Percentiles rank a stretch among this genome's conserved stretches.
These are phyloP conservation scores for Dendrobium chrysotoxum DNA, from an alignment of 106 monocot species.

Conservation along the genomic window DNA sequence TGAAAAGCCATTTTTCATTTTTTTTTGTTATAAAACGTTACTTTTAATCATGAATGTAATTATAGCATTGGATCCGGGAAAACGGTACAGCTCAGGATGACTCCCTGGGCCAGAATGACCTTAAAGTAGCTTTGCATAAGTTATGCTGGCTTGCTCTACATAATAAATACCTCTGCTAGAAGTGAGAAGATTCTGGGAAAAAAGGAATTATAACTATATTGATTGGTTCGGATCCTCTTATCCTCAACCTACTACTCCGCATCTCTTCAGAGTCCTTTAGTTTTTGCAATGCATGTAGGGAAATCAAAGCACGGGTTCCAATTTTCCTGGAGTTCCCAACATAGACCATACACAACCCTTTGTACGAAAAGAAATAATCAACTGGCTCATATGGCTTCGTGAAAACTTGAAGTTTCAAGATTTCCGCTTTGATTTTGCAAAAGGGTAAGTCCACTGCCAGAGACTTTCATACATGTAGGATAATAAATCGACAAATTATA, in stretches of 20 bases:
- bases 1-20: neutral
- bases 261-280: neutral
- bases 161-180: no score
- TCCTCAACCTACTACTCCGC: neutral
- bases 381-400: constrained; percentile 73
- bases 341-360: constrained; percentile 76
- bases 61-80: no score
- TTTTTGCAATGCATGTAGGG: constrained; percentile 28
- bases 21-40: neutral
- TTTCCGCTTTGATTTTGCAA: constrained; percentile 91
- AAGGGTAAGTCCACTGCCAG: constrained; percentile 38
- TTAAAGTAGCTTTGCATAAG: neutral
- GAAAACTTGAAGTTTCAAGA: constrained; percentile 62
- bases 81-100: no score
- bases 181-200: no score
- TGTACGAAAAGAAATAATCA: constrained; percentile 64
- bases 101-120: neutral
- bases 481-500: neutral
- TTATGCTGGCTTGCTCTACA: no score
- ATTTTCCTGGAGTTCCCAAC: constrained; percentile 68
- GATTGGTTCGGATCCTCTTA: neutral
- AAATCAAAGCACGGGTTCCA: constrained; percentile 58
- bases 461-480: neutral
- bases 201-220: no score
- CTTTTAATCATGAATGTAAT: neutral